Percentiles rank a stretch among this genome's conserved stretches.
Conservation (phyloP, 2,329 filamentous ascomycete genomes). For the Penicillium sp. region DNA sequence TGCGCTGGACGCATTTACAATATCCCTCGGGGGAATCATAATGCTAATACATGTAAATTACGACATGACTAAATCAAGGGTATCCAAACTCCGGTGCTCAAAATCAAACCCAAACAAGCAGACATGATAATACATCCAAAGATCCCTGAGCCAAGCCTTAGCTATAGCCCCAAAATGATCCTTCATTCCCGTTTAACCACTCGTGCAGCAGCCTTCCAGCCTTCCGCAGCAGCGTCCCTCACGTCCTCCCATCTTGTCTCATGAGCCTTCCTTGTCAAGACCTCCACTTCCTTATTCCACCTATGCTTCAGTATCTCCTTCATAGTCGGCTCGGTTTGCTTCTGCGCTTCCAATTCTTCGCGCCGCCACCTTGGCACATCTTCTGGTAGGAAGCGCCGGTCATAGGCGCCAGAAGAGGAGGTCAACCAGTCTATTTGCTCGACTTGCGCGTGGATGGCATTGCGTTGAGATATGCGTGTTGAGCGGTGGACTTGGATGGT, state of each 20-base stretch:
- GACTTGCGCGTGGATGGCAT: constrained; percentile 44
- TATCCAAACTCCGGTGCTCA: constrained; percentile 24
- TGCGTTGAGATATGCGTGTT: constrained; percentile 54
- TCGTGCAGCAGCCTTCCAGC: constrained; percentile 47
- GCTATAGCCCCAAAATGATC: not conserved
- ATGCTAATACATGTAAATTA: constrained; percentile 11
- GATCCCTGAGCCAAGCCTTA: not conserved
- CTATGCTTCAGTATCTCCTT: constrained; percentile 69
- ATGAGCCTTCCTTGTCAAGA: constrained; percentile 64
- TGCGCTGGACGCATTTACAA: constrained; percentile 5
- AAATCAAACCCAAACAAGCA: constrained; percentile 7
- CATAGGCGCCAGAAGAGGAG: constrained; percentile 33
- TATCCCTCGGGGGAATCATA: not conserved
- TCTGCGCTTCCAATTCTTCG: constrained; percentile 7
- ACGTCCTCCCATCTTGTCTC: constrained; percentile 63
- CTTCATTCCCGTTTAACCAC: constrained; percentile 33
- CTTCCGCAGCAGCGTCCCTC: constrained; percentile 47
- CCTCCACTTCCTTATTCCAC: constrained; percentile 73
- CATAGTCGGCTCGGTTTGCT: constrained; percentile 44
- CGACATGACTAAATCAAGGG: constrained; percentile 10
- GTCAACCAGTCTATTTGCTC: constrained; percentile 41
- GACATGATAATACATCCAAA: constrained; percentile 13
- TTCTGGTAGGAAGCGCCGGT: constrained; percentile 25
- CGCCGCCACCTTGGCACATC: constrained; percentile 7
- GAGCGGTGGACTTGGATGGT: constrained; percentile 67